A percentile compares a stretch with the other conserved stretches of the same genome.
Conservation (phyloP, 345 rosid species). For the Toxicodendron radicans region DNA sequence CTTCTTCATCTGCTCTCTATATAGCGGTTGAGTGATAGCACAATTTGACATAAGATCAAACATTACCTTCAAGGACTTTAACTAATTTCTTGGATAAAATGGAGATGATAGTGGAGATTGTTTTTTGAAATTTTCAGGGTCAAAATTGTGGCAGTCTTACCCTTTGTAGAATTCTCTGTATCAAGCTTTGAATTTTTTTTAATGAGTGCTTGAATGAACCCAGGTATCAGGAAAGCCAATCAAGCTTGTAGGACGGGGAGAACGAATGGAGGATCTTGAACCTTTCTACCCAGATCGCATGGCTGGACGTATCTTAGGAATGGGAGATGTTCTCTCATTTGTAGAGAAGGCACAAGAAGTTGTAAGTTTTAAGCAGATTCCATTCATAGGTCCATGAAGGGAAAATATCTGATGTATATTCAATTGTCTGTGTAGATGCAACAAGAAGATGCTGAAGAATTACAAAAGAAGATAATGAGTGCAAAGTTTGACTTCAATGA, state of each 20-base stretch:
- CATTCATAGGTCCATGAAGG: slow-evolving; percentile 10
- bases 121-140: neutral
- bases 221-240: slow-evolving; percentile 98
- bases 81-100: neutral
- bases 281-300: slow-evolving; percentile 96
- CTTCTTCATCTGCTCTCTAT: neutral
- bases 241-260: slow-evolving; percentile 97
- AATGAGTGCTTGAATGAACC: slow-evolving; percentile 17
- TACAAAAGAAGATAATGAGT: slow-evolving; percentile 97
- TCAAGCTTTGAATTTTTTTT: neutral
- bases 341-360: slow-evolving; percentile 99
- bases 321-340: slow-evolving; percentile 97
- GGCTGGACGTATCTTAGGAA: slow-evolving; percentile 97
- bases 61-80: neutral
- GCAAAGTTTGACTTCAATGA: slow-evolving; percentile 97
- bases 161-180: neutral
- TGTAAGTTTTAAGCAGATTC: slow-evolving; percentile 47
- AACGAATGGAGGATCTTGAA: slow-evolving; percentile 96
- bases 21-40: neutral
- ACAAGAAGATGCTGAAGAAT: slow-evolving; percentile 96
- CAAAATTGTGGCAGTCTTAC: slow-evolving; percentile 16
- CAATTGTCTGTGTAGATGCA: slow-evolving; percentile 57
- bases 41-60: neutral
- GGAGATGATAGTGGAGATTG: neutral
- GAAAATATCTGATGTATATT: slow-evolving; percentile 7